Conservation (phyloP, 2,329 filamentous ascomycete species). For the Neocucurbitaria cava region DNA sequence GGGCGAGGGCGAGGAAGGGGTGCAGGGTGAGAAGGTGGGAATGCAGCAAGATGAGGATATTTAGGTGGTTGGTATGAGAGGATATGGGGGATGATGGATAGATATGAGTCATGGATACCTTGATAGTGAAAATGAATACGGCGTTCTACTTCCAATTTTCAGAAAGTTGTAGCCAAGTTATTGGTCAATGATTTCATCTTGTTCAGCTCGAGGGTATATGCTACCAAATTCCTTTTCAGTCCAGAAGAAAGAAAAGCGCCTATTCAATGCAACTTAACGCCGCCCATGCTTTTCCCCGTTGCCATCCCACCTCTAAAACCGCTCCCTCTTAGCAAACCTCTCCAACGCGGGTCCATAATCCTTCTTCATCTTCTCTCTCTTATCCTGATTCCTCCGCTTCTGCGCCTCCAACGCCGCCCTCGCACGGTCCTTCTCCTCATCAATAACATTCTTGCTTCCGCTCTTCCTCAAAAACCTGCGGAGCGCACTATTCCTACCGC, state of each 20-base stretch:
- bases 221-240: conserved; percentile 1
- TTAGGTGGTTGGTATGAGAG: not conserved
- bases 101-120: conserved; percentile 22
- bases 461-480: conserved; percentile 92
- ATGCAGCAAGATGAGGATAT: no score
- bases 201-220: conserved; percentile 16
- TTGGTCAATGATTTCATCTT: not conserved
- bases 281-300: not conserved
- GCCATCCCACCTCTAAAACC: conserved; percentile 1
- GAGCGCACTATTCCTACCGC: conserved; percentile 88
- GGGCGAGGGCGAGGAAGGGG: not conserved
- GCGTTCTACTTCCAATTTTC: conserved; percentile 4
- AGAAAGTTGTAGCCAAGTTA: not conserved
- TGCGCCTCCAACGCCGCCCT: conserved; percentile 81
- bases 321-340: conserved; percentile 80
- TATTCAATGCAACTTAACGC: conserved; percentile 8
- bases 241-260: no score
- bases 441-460: conserved; percentile 89
- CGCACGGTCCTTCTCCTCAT: conserved; percentile 88
- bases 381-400: conserved; percentile 59
- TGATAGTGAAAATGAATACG: conserved; percentile 26
- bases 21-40: no score
- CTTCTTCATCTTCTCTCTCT: conserved; percentile 61
- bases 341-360: conserved; percentile 86
- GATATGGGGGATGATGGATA: conserved; percentile 2